Conservation (phyloP, 768 basidiomycete genomes). For the Chiua virens region DNA sequence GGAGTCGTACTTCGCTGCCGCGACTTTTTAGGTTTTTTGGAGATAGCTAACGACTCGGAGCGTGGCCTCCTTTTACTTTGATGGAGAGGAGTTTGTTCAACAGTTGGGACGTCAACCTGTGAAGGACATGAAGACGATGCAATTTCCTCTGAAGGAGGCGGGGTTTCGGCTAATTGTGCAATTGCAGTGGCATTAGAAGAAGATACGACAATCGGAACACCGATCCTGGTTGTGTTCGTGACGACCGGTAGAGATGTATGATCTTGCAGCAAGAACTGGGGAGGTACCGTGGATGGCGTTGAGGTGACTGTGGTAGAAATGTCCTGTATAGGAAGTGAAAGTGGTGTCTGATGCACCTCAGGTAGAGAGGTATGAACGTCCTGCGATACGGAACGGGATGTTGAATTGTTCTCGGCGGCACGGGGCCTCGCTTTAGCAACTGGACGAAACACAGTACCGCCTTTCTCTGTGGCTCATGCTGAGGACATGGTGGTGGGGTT, state of each 20-base stretch:
- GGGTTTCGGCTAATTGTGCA: constrained; percentile 1
- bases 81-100: constrained; percentile 6
- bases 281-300: constrained; percentile 3
- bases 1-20: constrained; percentile 54
- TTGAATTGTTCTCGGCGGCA: constrained; percentile 23
- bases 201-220: constrained; percentile 19
- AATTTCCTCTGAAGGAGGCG: constrained; percentile 1
- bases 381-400: constrained; percentile 10
- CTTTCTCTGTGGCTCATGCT: constrained; percentile 55
- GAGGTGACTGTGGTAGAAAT: neutral
- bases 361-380: constrained; percentile 10
- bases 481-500: neutral
- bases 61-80: constrained; percentile 21
- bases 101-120: constrained; percentile 17
- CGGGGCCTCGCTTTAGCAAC: constrained; percentile 57
- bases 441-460: constrained; percentile 68
- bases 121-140: neutral
- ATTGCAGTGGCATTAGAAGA: constrained; percentile 15
- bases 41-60: constrained; percentile 14
- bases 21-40: constrained; percentile 36
- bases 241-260: neutral
- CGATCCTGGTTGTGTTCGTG: constrained; percentile 2
- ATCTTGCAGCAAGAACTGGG: constrained; percentile 12
- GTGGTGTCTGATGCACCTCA: constrained; percentile 4
- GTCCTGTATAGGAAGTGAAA: neutral